Base-by-base conservation (phyloP, 495 filamentous ascomycete genomes). In the Terfezia claveryi region DNA sequence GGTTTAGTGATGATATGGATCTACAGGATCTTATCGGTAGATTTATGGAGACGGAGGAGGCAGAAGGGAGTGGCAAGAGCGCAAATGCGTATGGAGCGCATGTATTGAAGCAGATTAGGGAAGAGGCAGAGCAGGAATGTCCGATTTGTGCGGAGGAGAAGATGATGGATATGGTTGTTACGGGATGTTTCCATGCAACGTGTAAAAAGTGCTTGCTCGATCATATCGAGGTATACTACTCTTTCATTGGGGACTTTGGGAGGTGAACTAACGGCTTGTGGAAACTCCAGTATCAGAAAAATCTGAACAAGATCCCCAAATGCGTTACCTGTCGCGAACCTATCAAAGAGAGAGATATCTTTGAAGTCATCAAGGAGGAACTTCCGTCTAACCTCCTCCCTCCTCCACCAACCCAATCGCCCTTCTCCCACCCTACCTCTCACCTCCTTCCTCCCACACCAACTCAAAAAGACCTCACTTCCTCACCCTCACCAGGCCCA, bases 1-100 rank as follows among this genome's bases (percentile, higher is more conserved):
- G 83, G 0, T 73, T 96, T 1, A 83, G 82, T 11, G 91, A 98
- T 65, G 92, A 98, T 59, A 96, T 96, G 88, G 91, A 98, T 60
- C 75, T 98, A 10, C 78, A 85, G 55, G 75, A 80, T 50, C 69
- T 98, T 6, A 87, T 98, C 50, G 75, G 83, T 57, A 79, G 80
- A 16, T 98, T 96, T 69, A 83, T 80, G 0, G 72, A 76, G 1
- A 41, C 62, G 17, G 44, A 59, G 16, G 73, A 76, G 0, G 80
- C 78, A 0, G 78, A 82, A 53, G 27, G 27, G 4, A 76, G 78
- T 38, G 75, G 80, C 3, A 77, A 79, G 52, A 76, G 79, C 58
- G 70, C 73, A 4, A 81, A 81, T 63, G 67, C 67, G n/a, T 98
- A 89, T 61, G 87, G 86, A 1, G 79, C 86, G 0, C 80, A 94